Base-by-base conservation (phyloP, 2,329 filamentous ascomycete species). In the Leptographium galeiforme region DNA sequence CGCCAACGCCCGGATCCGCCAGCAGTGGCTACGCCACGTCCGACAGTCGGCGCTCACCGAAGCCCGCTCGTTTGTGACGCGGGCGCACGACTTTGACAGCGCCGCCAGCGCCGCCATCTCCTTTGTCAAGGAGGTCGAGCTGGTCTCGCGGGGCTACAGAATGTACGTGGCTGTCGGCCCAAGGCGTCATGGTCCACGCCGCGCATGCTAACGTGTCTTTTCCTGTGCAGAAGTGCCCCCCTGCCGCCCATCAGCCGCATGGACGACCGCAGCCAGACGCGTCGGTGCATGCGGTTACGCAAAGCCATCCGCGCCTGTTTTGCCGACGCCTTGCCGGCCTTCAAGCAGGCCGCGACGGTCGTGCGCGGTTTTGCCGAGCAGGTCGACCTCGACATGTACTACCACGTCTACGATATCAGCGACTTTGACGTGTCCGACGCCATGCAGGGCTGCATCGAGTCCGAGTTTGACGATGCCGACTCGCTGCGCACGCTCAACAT, bases 71-170 rank as follows among this genome's bases (percentile, higher is more conserved):
- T 81, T 95, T 58, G 82, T 93, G 47, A 74, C 79, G 48, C 83
- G 81, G 62, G 82, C 89, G 41, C 88, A 94, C 63, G 81, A 84
- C 50, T 89, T 94, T 61, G 89, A 96, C 67, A 80, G 83, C 43
- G 84, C 84, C 25, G 82, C 80, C 43, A 82, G 83, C 41, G 85
- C 87, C 36, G 85, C 87, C 2, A 73, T 95, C 53, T 82, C 85
- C 40, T 77, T 95, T 56, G 84, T 96, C 57, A 90, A 95, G 66
- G 90, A 96, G 68, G 89, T 96, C n/a, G 90, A 96, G 70, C 76
- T 96, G 36, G 89, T 96, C 32, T 94, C 90, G 34, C 81, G 90
- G 60, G 90, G 90, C 25, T 96, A 95, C 67, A 78, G 87, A 69
- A 75, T 95, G 82, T 89, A 68, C 67, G 82, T 49, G 7, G 5